Base-by-base conservation (phyloP, 2,329 filamentous ascomycete genomes). In the Triangularia verruculosa region DNA sequence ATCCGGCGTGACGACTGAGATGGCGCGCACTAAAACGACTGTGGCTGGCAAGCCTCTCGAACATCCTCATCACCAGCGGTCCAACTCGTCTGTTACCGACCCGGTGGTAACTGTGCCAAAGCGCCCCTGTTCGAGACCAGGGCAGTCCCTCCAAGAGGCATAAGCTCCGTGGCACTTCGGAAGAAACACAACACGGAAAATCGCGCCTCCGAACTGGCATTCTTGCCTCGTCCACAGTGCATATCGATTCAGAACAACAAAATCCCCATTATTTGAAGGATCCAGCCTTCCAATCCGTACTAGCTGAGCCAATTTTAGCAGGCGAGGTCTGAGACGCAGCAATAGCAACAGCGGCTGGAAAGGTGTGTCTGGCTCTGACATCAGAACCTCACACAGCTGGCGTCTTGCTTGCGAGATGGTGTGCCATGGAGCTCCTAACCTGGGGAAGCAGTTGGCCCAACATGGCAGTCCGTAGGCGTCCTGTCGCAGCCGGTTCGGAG, bases 51-150 rank as follows among this genome's bases (percentile, higher is more conserved):
- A 32, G 39, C 56, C 17, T n/a, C 24, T 17, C 11, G 55, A 15
- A 6, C 28, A 57, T 22, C 32, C 20, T 11, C 27, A 57, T 15
- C 27, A 57, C 28, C 34, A 25, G 3, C 11, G 34, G 30, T 58
- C 20, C 39, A 20, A 47, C 24, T 47, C 20, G 32, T 17, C 22
- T 43, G 56, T 52, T 59, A 59, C 57, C 57, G 39, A 52, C 39
- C 39, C 13, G 57, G 20, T 59, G 57, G 57, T 59, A 59, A 59
- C 57, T 57, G 32, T 57, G 55, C 17, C 30, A 57, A 32, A 24
- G 32, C 12, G 43, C 55, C 30, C 55, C 55, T 22, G 30, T 24
- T 43, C 17, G 15, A 17, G 20, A 9, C 47, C 17, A 17, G 24
- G 52, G 3, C 30, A 9, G 9, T 34, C 30, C 9, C 30, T 34